Base-by-base conservation (phyloP, 2,329 filamentous ascomycete species). In the Neofusicoccum cordaticola region DNA sequence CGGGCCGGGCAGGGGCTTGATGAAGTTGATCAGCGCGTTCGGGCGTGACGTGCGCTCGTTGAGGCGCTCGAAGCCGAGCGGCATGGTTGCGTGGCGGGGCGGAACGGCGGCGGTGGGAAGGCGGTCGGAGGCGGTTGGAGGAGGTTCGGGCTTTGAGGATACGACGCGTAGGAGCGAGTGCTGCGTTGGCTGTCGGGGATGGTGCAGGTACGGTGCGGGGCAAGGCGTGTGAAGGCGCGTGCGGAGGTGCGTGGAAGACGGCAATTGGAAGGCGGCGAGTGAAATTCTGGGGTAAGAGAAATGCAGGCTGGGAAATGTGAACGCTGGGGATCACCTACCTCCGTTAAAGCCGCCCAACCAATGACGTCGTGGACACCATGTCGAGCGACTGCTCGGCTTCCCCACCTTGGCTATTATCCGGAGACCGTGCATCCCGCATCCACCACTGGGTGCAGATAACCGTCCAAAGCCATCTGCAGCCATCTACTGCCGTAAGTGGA, bases 21-120 rank as follows among this genome's bases (percentile, higher is more conserved):
- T 94, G 80, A 96, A 96, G 73, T 91, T 86, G 69, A 96, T 91
- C 66, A 87, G 85, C 22, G 86, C 82, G 71, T 95, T 96, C 7
- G 92, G 91, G 65, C 90, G 88, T 62, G 89, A 86, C 51, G 83
- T 85, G 72, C 85, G 90, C 69, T 88, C 88, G 72, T 96, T 96
- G 58, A 96, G 82, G 67, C 92, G 86, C 78, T 92, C 86, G 72
- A 92, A 90, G 62, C 91, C 91, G 64, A 92, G 79, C 57, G 90
- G 90, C 91, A 95, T 95, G 35, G 57, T 76, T 35, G 51, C 11
- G 13, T 13, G 27, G 27, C 1, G 17, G 47, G 42, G 42, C 15
- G 27, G 27, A 7, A 5, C 5, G 27, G 27, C 8, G 45, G 17
- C 17, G 45, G 45, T 12, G 45, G 3, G 19, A 45, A 17, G 8